Conservation (phyloP, 208 protist species). For the Trypanosoma melophagium region DNA sequence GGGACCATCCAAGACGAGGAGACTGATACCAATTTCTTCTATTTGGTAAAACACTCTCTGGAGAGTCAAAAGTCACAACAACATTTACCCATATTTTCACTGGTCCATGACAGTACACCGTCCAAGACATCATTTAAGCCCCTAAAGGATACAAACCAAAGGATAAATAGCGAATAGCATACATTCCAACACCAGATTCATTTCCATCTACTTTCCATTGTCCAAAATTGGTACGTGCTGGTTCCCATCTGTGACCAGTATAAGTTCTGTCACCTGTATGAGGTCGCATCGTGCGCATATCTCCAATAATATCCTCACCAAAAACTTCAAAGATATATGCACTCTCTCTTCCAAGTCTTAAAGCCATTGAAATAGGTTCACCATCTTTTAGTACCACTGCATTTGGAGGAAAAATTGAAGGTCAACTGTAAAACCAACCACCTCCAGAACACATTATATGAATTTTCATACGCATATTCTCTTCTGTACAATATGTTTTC, state of each 20-base stretch:
- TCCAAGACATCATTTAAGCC: not conserved
- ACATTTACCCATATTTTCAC: conserved; percentile 6
- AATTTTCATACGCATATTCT: conserved; percentile 4
- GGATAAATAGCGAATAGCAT: conserved; percentile 10
- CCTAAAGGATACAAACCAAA: conserved; percentile 1
- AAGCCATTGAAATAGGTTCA: conserved; percentile 11
- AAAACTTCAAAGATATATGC: not conserved
- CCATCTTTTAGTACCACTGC: not conserved
- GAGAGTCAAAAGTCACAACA: conserved; percentile 1
- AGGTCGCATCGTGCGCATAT: not conserved
- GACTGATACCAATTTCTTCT: not conserved
- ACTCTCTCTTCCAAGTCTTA: not conserved
- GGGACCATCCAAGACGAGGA: conserved; percentile 4
- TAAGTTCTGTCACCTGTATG: not conserved
- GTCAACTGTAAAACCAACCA: conserved; percentile 5
- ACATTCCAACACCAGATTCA: not conserved
- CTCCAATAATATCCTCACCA: not conserved
- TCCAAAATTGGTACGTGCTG: not conserved
- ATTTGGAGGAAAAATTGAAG: not conserved
- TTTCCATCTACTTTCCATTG: conserved; percentile 17
- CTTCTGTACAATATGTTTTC: conserved; percentile 1
- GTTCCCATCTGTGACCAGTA: not conserved
- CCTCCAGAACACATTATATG: not conserved
- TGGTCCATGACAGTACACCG: conserved; percentile 5
- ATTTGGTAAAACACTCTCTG: not conserved